Evolutionary conservation across 768 basidiomycete species (phyloP).

Genomic region (Serpula lacrymans): DNA sequence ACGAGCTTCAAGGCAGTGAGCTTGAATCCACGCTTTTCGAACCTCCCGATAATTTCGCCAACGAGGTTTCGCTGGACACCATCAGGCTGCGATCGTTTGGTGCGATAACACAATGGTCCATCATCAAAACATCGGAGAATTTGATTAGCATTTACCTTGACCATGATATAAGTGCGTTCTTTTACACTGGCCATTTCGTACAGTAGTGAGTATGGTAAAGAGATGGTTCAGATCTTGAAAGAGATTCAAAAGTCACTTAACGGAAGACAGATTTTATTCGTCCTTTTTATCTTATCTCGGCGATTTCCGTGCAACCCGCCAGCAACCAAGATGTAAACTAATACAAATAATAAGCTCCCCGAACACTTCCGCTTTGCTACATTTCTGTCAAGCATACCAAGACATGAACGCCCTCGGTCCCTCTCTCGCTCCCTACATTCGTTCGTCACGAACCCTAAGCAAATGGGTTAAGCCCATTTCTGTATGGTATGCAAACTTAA

Average conservation of each 20-base stretch:
- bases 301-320: constrained; percentile 12
- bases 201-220: no score
- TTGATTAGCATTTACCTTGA: constrained; percentile 64
- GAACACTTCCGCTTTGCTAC: constrained; percentile 15
- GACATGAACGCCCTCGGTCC: constrained; percentile 52
- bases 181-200: constrained; percentile 38
- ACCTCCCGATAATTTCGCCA: constrained; percentile 92
- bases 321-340: constrained; percentile 34
- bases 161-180: constrained; percentile 99
- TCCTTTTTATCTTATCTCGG: constrained; percentile 28
- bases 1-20: constrained; percentile 92
- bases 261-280: constrained; percentile 19
- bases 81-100: no score
- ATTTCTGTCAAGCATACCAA: constrained; percentile 18
- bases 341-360: constrained; percentile 37
- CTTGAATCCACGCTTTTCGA: constrained; percentile 99
- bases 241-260: constrained; percentile 28
- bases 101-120: constrained; percentile 3
- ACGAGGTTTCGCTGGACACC: constrained; percentile 96
- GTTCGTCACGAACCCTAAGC: constrained; percentile 63
- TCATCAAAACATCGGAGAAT: not conserved
- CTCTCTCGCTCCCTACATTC: constrained; percentile 76
- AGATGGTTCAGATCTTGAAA: no score
- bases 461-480: constrained; percentile 74
- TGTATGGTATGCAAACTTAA: constrained; percentile 73